Percentiles rank a stretch among this genome's conserved stretches.
These are phyloP conservation scores for Penicillium sclerotigenum DNA, from an alignment of 2,329 filamentous ascomycete genomes.

Conservation along the genomic window DNA sequence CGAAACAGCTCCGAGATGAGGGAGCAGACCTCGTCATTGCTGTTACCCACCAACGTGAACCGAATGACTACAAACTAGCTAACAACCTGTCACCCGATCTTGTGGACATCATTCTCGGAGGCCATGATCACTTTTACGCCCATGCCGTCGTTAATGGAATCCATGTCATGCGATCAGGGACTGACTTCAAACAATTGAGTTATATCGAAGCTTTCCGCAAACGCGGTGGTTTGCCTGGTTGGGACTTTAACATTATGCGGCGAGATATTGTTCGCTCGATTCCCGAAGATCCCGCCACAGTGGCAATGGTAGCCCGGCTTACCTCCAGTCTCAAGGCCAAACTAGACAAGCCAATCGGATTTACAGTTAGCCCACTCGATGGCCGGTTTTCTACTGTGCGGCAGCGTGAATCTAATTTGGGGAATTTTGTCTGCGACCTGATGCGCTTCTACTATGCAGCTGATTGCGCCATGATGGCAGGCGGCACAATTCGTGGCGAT, in stretches of 20 bases:
- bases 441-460: slow-evolving; percentile 80
- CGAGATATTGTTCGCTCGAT: slow-evolving; percentile 70
- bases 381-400: slow-evolving; percentile 82
- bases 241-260: slow-evolving; percentile 75
- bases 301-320: slow-evolving; percentile 63
- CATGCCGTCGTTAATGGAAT: slow-evolving; percentile 74
- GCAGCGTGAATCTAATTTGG: slow-evolving; percentile 73
- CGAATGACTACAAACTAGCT: slow-evolving; percentile 84
- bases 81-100: slow-evolving; percentile 65
- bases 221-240: slow-evolving; percentile 49
- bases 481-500: slow-evolving; percentile 82
- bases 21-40: slow-evolving; percentile 82
- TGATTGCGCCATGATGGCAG: slow-evolving; percentile 80
- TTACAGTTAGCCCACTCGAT: slow-evolving; percentile 77
- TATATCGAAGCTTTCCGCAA: slow-evolving; percentile 75
- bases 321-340: slow-evolving; percentile 72
- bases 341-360: slow-evolving; percentile 78
- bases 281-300: slow-evolving; percentile 59
- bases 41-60: slow-evolving; percentile 80
- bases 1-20: slow-evolving; percentile 67
- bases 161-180: slow-evolving; percentile 82
- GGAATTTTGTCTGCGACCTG: slow-evolving; percentile 87
- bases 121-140: slow-evolving; percentile 85
- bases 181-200: slow-evolving; percentile 88
- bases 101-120: slow-evolving; percentile 82